Conservation (phyloP, 495 filamentous ascomycete genomes). For the Penicillium lividum region DNA sequence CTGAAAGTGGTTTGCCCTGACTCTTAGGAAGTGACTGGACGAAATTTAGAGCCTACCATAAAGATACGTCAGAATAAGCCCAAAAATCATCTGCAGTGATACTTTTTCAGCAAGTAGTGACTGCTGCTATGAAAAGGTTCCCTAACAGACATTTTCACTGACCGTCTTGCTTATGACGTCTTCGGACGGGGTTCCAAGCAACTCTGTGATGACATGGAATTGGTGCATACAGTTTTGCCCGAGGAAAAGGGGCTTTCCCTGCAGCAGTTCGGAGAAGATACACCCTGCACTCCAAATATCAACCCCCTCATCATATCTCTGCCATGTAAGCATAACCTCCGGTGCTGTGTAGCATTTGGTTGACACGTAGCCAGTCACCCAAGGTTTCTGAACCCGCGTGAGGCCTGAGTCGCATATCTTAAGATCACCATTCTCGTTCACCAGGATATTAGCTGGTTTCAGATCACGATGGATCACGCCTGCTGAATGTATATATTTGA, state of each 20-base stretch:
- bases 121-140: too few species aligned
- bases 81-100: too few species aligned
- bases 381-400: conserved; percentile 97
- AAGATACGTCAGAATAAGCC: too few species aligned
- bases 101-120: too few species aligned
- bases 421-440: conserved; percentile 98
- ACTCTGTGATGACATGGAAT: background rate
- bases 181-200: background rate
- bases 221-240: background rate
- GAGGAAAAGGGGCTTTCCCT: background rate
- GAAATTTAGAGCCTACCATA: too few species aligned
- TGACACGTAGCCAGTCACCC: conserved; percentile 75
- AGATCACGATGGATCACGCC: conserved; percentile 96
- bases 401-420: conserved; percentile 99
- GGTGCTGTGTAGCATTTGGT: background rate
- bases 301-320: background rate
- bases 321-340: conserved; percentile 96
- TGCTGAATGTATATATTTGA: conserved; percentile 98
- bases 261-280: background rate
- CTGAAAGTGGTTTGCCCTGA: too few species aligned
- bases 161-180: background rate
- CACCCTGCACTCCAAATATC: background rate
- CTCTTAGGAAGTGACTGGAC: too few species aligned
- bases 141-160: background rate
- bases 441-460: conserved; percentile 96